These are phyloP conservation scores for Vitis vinifera DNA, from an alignment of 164 flowering plant species.

Conservation along the genomic window ASM3070453v1 NC_081821.1:3531501-3532000, in stretches of 20 bases:
- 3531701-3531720: too few species aligned
- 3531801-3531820: constrained; percentile 33
- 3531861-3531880: too few species aligned
- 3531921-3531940: constrained; percentile 24
- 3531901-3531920: background rate
- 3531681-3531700: too few species aligned
- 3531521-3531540: background rate
- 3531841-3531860: constrained; percentile 33
- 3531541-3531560: background rate
- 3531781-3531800: constrained; percentile 12
- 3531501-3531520: constrained; percentile 45
- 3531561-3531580: too few species aligned
- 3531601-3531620: too few species aligned
- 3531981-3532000: constrained; percentile 95
- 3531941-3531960: constrained; percentile 77
- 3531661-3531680: too few species aligned
- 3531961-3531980: constrained; percentile 83
- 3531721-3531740: background rate
- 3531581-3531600: too few species aligned
- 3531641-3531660: too few species aligned
- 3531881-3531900: background rate
- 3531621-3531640: too few species aligned
- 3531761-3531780: constrained; percentile 23
- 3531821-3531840: constrained; percentile 37
- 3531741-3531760: constrained; percentile 30